Conservation (phyloP, 2,329 filamentous ascomycete species). For the Colletotrichum sp. region DNA sequence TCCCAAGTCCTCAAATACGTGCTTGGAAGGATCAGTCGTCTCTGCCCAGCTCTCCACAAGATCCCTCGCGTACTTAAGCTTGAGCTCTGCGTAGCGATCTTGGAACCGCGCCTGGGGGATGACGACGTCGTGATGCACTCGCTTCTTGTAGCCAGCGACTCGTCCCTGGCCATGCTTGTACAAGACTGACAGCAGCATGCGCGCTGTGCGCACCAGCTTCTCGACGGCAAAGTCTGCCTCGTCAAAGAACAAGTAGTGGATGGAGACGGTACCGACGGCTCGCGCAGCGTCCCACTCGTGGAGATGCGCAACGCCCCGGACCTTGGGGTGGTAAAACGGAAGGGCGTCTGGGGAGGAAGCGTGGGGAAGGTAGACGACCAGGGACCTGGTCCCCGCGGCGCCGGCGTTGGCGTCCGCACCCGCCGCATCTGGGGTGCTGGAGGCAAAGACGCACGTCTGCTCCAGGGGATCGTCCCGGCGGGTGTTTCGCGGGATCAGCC, state of each 20-base stretch:
- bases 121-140: constrained; percentile 82
- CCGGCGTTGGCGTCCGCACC: background rate
- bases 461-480: constrained; percentile 75
- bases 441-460: constrained; percentile 82
- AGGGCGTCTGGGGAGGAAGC: constrained; percentile 62
- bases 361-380: constrained; percentile 84
- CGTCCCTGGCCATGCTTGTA: constrained; percentile 76
- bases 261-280: constrained; percentile 55
- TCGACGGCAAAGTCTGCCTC: constrained; percentile 27
- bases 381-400: constrained; percentile 36
- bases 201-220: constrained; percentile 69
- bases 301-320: constrained; percentile 75
- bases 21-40: constrained; percentile 84
- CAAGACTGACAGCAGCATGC: constrained; percentile 69
- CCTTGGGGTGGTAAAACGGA: constrained; percentile 87
- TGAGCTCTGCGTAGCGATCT: constrained; percentile 80
- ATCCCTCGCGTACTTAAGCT: constrained; percentile 74
- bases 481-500: constrained; percentile 81
- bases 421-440: constrained; percentile 17
- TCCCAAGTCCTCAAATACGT: constrained; percentile 91
- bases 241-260: constrained; percentile 64
- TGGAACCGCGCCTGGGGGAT: constrained; percentile 80
- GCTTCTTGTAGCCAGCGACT: constrained; percentile 73
- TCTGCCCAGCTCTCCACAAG: constrained; percentile 84
- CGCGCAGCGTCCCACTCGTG: constrained; percentile 64